phyloP scores from a whole-genome alignment of 805 yeast species.

The Schwanniomyces polymorphus region DNA sequence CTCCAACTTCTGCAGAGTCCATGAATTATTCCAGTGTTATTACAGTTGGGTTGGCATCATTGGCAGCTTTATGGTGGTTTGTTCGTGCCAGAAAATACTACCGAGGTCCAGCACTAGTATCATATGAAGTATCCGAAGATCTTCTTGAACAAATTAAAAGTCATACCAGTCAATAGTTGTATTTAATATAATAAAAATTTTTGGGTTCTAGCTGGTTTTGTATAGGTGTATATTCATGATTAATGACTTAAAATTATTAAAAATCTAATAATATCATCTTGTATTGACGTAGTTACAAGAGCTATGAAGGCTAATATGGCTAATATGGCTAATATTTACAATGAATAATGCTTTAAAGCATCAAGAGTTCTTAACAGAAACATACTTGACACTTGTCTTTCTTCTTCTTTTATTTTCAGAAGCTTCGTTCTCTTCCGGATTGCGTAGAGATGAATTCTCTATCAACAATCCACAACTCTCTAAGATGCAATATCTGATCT shows the following conservation, averaged over 20 bases:
- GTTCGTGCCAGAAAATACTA: too few species aligned
- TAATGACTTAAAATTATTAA: too few species aligned
- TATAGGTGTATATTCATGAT: too few species aligned
- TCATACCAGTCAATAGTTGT: too few species aligned
- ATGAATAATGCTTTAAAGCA: too few species aligned
- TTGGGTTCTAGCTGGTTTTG: not conserved
- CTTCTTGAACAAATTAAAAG: too few species aligned
- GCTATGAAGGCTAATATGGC: not conserved
- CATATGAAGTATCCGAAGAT: too few species aligned
- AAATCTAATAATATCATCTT: not conserved
- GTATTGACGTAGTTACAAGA: too few species aligned
- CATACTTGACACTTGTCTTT: constrained; percentile 9
- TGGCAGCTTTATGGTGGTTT: not conserved
- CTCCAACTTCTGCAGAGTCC: not conserved
- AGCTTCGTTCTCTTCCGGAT: constrained; percentile 9
- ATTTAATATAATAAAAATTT: not conserved
- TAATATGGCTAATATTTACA: not conserved
- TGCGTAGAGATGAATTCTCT: not conserved
- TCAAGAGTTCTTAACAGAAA: not conserved
- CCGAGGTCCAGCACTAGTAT: too few species aligned
- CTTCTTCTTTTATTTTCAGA: constrained; percentile 4
- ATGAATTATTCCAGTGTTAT: not conserved
- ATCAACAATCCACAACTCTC: constrained; percentile 49
- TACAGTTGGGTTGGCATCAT: not conserved
- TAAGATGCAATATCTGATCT: constrained; percentile 50